Evolutionary conservation across 2,329 filamentous ascomycete species (phyloP), one percentile per base, ranked within the genome.

Genomic region (Parastagonospora avenae): DNA sequence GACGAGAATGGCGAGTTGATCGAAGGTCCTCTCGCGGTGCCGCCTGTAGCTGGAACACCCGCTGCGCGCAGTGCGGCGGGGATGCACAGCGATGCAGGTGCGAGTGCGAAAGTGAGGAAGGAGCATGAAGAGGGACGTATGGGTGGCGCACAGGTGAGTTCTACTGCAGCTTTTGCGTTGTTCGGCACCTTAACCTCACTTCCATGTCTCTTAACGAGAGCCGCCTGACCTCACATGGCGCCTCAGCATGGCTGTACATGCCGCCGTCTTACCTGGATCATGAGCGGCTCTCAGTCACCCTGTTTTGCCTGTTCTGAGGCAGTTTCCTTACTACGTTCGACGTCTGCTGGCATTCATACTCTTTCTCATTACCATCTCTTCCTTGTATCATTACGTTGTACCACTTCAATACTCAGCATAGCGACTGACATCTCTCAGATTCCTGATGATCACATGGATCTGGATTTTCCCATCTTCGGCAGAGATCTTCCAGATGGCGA

Each of bases 1-100:
- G 85, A 86, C 57, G 83, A 79, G 11, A 79, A 88, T 52, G 85
- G 85, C 7, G 82, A 83, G 55, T 71, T 88, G 4, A 66, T 82
- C 28, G 82, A 85, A 43, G 65, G 82, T 6, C 43, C 52, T 16
- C 51, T 55, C 4, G 41, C 46, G 19, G 5, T 24, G 4, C 48
- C 55, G 24, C 14, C 50, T 28, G 36, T 55, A 40, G 42, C 48
- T 16, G 52, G 48, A 32, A 66, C 62, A 35, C 58, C 66, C 16
- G 49, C 37, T 8, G 53, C 31, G 15, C 42, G 35, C 14, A 48
- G 49, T 52, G 50, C 47, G 38, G 29, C 40, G 9, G 40, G 40
- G 4, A 55, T 69, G 58, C 61, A 46, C 2, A 64, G 62, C 45
- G 67, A 69, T 71, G 62, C 63, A 48, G 73, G 62, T 12, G 73